These are phyloP conservation scores for Globisporangium irregulare DNA, from an alignment of 352 stramenopile genomes.

Conservation along the genomic window DNA sequence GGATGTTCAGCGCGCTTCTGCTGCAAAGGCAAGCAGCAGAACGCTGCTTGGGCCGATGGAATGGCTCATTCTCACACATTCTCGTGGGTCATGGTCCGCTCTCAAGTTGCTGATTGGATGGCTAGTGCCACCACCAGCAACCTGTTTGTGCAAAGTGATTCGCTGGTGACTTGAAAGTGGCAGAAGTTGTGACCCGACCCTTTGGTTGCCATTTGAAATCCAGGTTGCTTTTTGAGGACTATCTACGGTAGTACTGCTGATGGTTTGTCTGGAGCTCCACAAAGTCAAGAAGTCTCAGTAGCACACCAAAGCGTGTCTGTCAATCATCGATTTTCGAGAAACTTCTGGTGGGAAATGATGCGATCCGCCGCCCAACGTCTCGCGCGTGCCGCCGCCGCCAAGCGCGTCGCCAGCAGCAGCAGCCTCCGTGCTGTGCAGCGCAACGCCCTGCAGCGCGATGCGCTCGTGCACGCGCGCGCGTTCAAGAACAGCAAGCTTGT, in stretches of 20 bases:
- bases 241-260: background rate
- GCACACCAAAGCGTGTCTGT: background rate
- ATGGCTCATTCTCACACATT: background rate
- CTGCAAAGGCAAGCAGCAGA: background rate
- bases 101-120: background rate
- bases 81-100: background rate
- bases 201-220: background rate
- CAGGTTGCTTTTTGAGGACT: background rate
- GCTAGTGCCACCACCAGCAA: background rate
- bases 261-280: slow-evolving; percentile 2
- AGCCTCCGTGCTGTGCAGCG: slow-evolving; percentile 21
- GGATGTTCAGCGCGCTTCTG: background rate
- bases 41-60: background rate
- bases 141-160: background rate
- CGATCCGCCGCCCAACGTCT: slow-evolving; percentile 42
- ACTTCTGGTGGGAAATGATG: slow-evolving; percentile 42
- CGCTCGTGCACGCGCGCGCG: slow-evolving; percentile 12
- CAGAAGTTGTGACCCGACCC: background rate
- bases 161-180: background rate
- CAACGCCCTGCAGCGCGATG: slow-evolving; percentile 11
- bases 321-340: slow-evolving; percentile 26
- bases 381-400: slow-evolving; percentile 27
- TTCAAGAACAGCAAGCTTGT: slow-evolving; percentile 26
- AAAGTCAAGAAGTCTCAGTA: background rate
- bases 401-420: slow-evolving; percentile 10